Evolutionary conservation across 2,329 filamentous ascomycete species (phyloP), one percentile per base, ranked within the genome.

Genomic region (Monilinia fructigena): DNA sequence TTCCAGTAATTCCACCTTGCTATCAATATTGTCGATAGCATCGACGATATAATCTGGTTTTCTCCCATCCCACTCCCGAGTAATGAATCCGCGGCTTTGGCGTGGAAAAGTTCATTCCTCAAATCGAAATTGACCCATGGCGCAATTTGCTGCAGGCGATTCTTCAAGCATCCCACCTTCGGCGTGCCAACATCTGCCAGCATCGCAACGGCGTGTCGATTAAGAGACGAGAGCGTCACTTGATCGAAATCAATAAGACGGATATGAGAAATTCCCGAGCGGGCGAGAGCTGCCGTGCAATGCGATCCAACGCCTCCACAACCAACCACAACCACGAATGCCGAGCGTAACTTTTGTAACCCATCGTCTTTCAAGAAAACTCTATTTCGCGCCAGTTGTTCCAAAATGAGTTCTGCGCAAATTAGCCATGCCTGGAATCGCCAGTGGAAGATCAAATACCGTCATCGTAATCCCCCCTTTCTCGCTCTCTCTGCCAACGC

Each of bases 11-110:
- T 89, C 90, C 3, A 99, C 94, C 80, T 99, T 99, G 64, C 92
- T 96, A 62, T 97, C 92, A 69, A 99, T 98, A 76, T 99, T 98
- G 78, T 99, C 95, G 71, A 99, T 99, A 28, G 94, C 96, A 78
- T 99, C 95, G 47, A 99, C 86, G n/a, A 99, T 87, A 74, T 89
- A 99, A 73, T 94, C 89, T 1, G 93, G 93, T 73, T 83, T 83
- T 53, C 83, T 85, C 20, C 82, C 86, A 45, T 84, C 81, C 88
- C 92, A 93, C 0, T 86, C 81, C 0, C 86, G 53, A 99, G 80
- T 69, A 97, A 80, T 14, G 79, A 76, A 8, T 85, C 83, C 0
- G 93, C 93, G 12, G 82, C 87, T 20, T 81, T 77, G 56, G 84
- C 87, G 68, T 87, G 87, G 77, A 96, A 97, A 60, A 98, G 88